Percentiles rank a stretch among this genome's conserved stretches.
These are phyloP conservation scores for Apium graveolens DNA, from an alignment of 129 eudicot species.

Conservation along the genomic window DNA sequence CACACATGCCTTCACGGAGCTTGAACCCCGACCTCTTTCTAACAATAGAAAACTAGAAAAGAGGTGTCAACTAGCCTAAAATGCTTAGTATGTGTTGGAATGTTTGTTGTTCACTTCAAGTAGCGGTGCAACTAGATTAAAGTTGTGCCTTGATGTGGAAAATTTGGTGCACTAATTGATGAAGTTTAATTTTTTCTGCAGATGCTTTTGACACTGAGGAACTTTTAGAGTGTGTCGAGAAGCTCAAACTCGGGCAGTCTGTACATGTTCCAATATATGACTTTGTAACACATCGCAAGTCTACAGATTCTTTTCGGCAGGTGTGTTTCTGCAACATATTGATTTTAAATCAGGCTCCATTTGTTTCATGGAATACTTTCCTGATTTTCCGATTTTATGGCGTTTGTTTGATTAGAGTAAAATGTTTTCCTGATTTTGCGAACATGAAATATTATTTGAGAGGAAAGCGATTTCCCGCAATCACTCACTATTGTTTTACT, in stretches of 20 bases:
- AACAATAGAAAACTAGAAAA: too few relatives aligned
- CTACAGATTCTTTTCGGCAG: slow-evolving; percentile 84
- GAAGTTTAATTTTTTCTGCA: slow-evolving; percentile 24
- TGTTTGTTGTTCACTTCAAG: too few relatives aligned
- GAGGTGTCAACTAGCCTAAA: too few relatives aligned
- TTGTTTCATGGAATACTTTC: not conserved
- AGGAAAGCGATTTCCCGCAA: not conserved
- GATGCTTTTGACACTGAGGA: slow-evolving; percentile 99
- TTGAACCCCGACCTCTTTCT: too few relatives aligned
- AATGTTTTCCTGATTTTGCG: not conserved
- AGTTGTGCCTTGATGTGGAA: too few relatives aligned
- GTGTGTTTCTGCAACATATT: slow-evolving; percentile 26
- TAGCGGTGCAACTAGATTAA: too few relatives aligned
- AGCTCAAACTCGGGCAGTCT: slow-evolving; percentile 63
- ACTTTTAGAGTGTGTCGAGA: slow-evolving; percentile 72
- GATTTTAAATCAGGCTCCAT: not conserved
- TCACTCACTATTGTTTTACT: not conserved
- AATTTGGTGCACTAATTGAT: not conserved
- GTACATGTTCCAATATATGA: slow-evolving; percentile 94
- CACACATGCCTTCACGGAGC: too few relatives aligned
- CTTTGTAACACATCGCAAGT: slow-evolving; percentile 80
- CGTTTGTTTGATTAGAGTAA: not conserved
- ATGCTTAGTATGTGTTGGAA: too few relatives aligned
- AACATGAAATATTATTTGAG: not conserved
- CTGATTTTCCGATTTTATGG: not conserved